phyloP scores from a whole-genome alignment of 768 basidiomycete genomes.

The Hortiboletus flavorubellus region DNA sequence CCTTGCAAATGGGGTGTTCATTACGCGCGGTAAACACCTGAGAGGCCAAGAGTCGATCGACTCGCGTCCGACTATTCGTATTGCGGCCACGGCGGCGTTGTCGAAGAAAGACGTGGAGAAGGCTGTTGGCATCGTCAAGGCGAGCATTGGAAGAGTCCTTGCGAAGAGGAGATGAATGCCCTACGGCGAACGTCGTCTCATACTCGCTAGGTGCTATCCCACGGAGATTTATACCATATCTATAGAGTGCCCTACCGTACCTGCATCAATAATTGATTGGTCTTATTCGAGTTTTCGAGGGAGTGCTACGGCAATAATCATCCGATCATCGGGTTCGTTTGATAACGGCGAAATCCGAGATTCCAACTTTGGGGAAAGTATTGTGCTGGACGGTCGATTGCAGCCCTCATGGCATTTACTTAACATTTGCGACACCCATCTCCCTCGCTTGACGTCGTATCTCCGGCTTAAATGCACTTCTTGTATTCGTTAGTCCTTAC shows the following conservation, averaged over 20 bases:
- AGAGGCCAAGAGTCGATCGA: conserved; percentile 82
- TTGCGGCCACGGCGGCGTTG: conserved; percentile 77
- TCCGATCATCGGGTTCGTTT: too few species aligned
- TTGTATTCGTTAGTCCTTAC: too few species aligned
- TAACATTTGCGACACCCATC: too few species aligned
- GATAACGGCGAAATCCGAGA: too few species aligned
- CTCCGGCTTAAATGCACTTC: too few species aligned
- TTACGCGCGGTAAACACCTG: conserved; percentile 81
- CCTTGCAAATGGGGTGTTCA: conserved; percentile 74
- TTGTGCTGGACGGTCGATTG: too few species aligned
- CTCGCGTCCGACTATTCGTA: conserved; percentile 75
- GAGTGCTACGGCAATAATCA: too few species aligned
- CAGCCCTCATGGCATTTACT: too few species aligned
- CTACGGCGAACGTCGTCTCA: background rate
- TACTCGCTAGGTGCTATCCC: background rate
- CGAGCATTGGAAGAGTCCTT: conserved; percentile 70
- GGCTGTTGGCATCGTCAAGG: conserved; percentile 71
- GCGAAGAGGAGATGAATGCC: conserved; percentile 47
- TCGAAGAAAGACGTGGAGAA: conserved; percentile 92
- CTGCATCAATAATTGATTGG: conserved; percentile 3
- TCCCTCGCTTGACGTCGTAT: too few species aligned
- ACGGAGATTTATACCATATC: conserved; percentile 29
- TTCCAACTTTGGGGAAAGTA: too few species aligned
- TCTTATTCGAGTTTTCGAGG: background rate
- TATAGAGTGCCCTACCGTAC: conserved; percentile 24